These are phyloP conservation scores for Xerocomus potaroensis DNA, from an alignment of 768 basidiomycete species.

Conservation along the genomic window DNA sequence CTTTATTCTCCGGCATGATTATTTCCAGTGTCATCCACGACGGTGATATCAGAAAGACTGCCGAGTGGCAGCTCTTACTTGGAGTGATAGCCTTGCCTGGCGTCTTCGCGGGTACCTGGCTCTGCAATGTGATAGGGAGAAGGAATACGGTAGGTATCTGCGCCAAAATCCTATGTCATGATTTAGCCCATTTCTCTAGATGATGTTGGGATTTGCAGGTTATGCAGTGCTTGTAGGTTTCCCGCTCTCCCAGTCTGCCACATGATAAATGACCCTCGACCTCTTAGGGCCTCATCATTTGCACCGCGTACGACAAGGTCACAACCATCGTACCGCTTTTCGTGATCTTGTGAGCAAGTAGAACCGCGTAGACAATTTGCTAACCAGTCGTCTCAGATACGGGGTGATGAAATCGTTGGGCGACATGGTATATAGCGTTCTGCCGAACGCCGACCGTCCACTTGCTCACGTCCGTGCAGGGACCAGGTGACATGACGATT, in stretches of 20 bases:
- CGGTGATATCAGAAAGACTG: constrained; percentile 51
- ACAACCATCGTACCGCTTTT: constrained; percentile 60
- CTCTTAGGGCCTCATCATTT: constrained; percentile 47
- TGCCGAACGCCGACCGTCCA: not conserved
- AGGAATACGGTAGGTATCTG: constrained; percentile 45
- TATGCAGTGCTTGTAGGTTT: constrained; percentile 54
- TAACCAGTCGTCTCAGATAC: constrained; percentile 39
- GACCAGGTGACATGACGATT: constrained; percentile 64
- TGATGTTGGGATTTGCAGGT: constrained; percentile 66
- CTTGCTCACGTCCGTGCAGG: constrained; percentile 28
- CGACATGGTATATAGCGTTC: constrained; percentile 42
- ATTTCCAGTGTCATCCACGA: constrained; percentile 61
- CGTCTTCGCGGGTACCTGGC: constrained; percentile 42
- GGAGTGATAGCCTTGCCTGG: constrained; percentile 65
- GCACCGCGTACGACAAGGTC: constrained; percentile 57
- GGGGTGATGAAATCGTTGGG: constrained; percentile 68
- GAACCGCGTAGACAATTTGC: not conserved
- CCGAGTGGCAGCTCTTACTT: constrained; percentile 65
- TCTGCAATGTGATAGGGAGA: constrained; percentile 51
- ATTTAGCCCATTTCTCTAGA: constrained; percentile 32
- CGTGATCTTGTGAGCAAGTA: constrained; percentile 52
- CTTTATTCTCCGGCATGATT: constrained; percentile 64
- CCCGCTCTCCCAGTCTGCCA: not conserved
- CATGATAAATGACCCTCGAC: not conserved
- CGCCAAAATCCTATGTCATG: not conserved